Conservation (phyloP, 129 eudicot genomes). For the Escallonia herrerae region DNA sequence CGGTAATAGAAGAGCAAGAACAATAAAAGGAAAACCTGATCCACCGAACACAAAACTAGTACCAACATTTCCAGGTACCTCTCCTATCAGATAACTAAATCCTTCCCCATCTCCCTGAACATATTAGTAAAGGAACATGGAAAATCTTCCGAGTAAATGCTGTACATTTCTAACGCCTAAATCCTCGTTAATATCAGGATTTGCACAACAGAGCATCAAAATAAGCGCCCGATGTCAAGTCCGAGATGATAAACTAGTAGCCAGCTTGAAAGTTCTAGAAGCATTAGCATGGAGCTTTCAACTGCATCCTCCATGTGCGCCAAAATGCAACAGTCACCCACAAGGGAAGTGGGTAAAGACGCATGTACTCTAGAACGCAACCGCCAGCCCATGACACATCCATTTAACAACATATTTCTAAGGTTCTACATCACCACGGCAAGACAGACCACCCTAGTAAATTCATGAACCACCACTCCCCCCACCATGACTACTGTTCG, state of each 20-base stretch:
- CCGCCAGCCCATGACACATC: not conserved
- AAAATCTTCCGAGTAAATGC: conserved; percentile 18
- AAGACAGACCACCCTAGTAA: not conserved
- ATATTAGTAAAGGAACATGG: conserved; percentile 37
- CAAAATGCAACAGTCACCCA: not conserved
- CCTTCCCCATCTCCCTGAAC: conserved; percentile 38
- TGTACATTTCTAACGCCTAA: conserved; percentile 53
- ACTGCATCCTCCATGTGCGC: not conserved
- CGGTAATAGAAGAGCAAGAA: too few species aligned
- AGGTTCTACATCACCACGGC: not conserved
- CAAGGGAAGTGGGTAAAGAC: too few species aligned
- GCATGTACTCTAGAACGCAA: not conserved
- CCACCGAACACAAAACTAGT: not conserved
- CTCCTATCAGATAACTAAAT: not conserved
- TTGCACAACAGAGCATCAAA: conserved; percentile 43
- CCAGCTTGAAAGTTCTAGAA: not conserved
- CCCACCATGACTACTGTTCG: conserved; percentile 24
- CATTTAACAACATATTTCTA: not conserved
- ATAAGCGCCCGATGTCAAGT: conserved; percentile 35
- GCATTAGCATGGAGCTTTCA: not conserved
- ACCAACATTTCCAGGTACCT: conserved; percentile 2
- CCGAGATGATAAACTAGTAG: not conserved
- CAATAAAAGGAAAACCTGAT: too few species aligned
- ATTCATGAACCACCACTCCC: conserved; percentile 37
- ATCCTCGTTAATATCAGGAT: conserved; percentile 24